Conservation (phyloP, 1,284 basidiomycete genomes). For the Ceratobasidium sp. region DNA sequence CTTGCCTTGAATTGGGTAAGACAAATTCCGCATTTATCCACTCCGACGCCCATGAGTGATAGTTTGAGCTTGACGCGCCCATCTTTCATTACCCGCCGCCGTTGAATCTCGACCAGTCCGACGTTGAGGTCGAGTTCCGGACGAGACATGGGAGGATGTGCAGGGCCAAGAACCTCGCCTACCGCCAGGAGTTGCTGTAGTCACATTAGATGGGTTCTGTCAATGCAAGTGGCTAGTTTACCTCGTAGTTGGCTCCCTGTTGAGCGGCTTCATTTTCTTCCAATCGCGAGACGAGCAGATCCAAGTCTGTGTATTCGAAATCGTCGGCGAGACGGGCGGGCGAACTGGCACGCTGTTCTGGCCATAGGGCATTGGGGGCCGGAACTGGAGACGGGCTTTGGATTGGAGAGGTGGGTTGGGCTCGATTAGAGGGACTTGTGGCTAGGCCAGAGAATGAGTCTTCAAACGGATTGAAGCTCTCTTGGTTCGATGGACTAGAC, state of each 20-base stretch:
- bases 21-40: slow-evolving; percentile 83
- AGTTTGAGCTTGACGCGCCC: slow-evolving; percentile 82
- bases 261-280: slow-evolving; percentile 52
- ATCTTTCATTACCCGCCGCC: slow-evolving; percentile 68
- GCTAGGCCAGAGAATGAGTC: neutral
- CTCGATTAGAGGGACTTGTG: neutral
- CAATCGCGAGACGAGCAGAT: slow-evolving; percentile 61
- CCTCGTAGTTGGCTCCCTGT: slow-evolving; percentile 62
- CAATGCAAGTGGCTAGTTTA: slow-evolving; percentile 48
- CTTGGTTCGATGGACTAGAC: neutral
- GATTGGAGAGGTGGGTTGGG: neutral
- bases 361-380: neutral
- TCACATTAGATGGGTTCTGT: neutral
- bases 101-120: slow-evolving; percentile 68
- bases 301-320: slow-evolving; percentile 65
- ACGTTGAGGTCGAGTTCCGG: slow-evolving; percentile 55
- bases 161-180: slow-evolving; percentile 68
- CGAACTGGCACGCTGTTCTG: neutral
- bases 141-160: slow-evolving; percentile 49
- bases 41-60: slow-evolving; percentile 69
- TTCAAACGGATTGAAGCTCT: slow-evolving; percentile 1
- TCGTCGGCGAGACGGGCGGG: slow-evolving; percentile 27
- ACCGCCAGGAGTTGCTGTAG: slow-evolving; percentile 63
- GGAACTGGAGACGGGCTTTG: neutral
- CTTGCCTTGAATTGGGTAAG: slow-evolving; percentile 70